Evolutionary conservation across 192 early-diverging fungal genomes (phyloP), one percentile per base, ranked within the genome.

Genomic region (Anaeromyces robustus): DNA sequence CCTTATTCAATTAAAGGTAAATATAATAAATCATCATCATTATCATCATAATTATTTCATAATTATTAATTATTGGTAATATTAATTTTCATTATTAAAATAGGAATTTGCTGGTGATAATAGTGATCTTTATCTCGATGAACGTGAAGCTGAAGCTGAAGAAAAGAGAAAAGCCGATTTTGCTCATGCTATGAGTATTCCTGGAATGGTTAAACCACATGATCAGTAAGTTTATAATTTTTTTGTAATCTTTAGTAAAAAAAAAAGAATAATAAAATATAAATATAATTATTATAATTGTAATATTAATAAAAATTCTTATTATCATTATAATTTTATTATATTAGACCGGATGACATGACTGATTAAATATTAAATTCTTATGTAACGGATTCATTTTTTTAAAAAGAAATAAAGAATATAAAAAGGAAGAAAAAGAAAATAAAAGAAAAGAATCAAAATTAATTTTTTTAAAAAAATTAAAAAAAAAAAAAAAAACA

Each of bases 121-220:
- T 80, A 92, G 90, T 80, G 93, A 93, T 39, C 84, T 98, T 78
- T 98, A 90, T 84, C 86, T 96, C 83, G 95, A 96, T 80, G 97
- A 98, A 84, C 89, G 93, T 80, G 97, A 99, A 87, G 89, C 89
- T 30, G 95, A 95, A 81, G 86, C 92, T 22, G 92, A 94, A 82
- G 82, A 81, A 78, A 94, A 92, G 86, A 91, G 91, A 86, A 91
- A 94, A 87, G 83, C 83, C 83, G 96, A 97, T 32, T 87, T 92
- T 84, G 94, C 95, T 81, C 89, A 90, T 80, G 95, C 95, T 19
- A 84, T 94, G 80, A 87, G 89, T 83, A 93, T 99, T 86, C 97
- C 97, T 9, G 97, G 97, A 78, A 94, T 99, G 93, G 88, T 99
- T 79, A 99, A 99, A 86, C 97, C 97, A 16, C 87, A 89, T n/a